A percentile compares a stretch with the other conserved stretches of the same genome.
Evolutionary conservation across 169 alveolate genomes (phyloP).

Genomic region (Theileria luwenshuni): DNA sequence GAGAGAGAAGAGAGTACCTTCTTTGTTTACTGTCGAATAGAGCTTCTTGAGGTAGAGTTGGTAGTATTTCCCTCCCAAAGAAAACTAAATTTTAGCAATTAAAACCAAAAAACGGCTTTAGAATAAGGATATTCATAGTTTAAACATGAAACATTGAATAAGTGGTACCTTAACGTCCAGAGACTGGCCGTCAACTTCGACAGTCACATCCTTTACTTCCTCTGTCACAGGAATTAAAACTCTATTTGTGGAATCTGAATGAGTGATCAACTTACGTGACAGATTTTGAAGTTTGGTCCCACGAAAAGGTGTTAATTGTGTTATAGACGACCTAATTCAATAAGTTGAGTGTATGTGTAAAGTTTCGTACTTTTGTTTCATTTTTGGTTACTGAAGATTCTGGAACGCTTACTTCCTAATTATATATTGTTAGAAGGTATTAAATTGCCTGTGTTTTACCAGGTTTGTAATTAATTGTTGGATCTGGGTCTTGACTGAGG

Average conservation of each 20-base stretch:
- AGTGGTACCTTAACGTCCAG: conserved; percentile 27
- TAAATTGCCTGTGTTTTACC: conserved; percentile 6
- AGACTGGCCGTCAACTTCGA: conserved; percentile 7
- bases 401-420: conserved; percentile 15
- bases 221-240: conserved; percentile 21
- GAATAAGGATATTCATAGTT: not conserved
- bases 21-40: conserved; percentile 4
- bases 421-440: not conserved
- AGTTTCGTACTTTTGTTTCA: not conserved
- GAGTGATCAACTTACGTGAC: conserved; percentile 24
- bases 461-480: conserved; percentile 6
- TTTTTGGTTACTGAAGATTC: not conserved
- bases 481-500: conserved; percentile 31
- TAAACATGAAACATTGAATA: not conserved
- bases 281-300: conserved; percentile 35
- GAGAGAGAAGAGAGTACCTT: not conserved
- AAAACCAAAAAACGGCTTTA: too few relatives aligned
- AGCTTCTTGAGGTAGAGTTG: conserved; percentile 32
- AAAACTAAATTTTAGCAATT: not conserved
- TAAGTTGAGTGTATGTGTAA: not conserved
- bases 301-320: conserved; percentile 19
- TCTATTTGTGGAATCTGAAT: not conserved
- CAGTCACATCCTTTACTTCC: conserved; percentile 20
- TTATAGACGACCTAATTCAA: conserved; percentile 15
- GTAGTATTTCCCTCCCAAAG: conserved; percentile 18